Evolutionary conservation across 2,329 filamentous ascomycete species (phyloP), one percentile per base, ranked within the genome.

Genomic region (Aspergillus pseudoterreus): DNA sequence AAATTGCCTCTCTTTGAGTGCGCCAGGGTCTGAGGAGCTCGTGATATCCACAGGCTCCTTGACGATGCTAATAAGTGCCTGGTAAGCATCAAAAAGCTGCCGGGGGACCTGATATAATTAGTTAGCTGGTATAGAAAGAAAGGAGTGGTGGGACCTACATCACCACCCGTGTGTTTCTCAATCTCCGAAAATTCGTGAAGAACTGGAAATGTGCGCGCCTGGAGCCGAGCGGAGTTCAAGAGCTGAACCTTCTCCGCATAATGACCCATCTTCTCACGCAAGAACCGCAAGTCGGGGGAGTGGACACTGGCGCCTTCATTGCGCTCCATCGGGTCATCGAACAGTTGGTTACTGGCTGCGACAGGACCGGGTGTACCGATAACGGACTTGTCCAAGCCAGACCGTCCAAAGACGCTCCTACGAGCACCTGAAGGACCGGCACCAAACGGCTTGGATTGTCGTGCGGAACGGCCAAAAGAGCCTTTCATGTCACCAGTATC

Each of bases 211-310:
- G 84, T 80, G 44, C 72, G 78, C 63, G 83, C 82, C 60, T 83
- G 77, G 52, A 88, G 71, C 51, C 92, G 84, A 51, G 85, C 80
- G 51, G 83, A 73, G 68, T 96, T 97, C 61, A 97, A 81, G 43
- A 80, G 78, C 65, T 87, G 87, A 47, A 97, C 82, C 67, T 89
- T 89, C 49, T 87, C 85, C 5, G 89, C 85, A 63, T 95, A 88
- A 62, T 85, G 86, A 51, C 82, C 81, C 72, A 96, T 91, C 73
- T 95, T 95, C 69, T 95, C 88, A 44, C 92, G 84, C 58, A 87
- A 74, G 62, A 89, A 85, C 42, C 90, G 84, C 65, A 94, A 85
- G 57, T 92, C 88, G 17, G 83, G 78, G n/a, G 80, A 75, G 42
- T 75, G 77, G 47, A 73, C 63, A 8, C 73, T 68, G 30, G 75